A percentile compares a stretch with the other conserved stretches of the same genome.
Evolutionary conservation across 2,329 filamentous ascomycete genomes (phyloP).

Genomic region (Dissoconium aciculare): DNA sequence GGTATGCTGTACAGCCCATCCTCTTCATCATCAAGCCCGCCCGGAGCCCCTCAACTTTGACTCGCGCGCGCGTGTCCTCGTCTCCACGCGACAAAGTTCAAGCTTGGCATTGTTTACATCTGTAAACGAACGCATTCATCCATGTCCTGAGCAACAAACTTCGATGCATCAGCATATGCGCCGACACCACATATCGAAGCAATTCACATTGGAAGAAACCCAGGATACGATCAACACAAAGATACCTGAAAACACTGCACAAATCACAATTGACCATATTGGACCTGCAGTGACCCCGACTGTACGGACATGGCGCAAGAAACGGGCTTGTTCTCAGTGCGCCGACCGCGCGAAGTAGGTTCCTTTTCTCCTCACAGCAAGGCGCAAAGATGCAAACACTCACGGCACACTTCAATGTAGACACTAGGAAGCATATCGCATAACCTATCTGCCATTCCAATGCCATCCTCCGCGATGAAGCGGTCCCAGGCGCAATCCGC

Average conservation of each 20-base stretch:
- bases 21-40: too few species aligned
- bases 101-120: slow-evolving; percentile 10
- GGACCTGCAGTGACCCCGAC: too few species aligned
- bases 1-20: too few species aligned
- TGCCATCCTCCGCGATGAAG: slow-evolving; percentile 87
- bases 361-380: slow-evolving; percentile 5
- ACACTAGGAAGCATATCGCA: slow-evolving; percentile 74
- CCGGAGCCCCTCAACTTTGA: too few species aligned
- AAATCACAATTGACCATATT: too few species aligned
- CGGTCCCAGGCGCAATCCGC: slow-evolving; percentile 57
- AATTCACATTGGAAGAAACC: too few species aligned
- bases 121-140: too few species aligned
- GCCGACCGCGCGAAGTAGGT: slow-evolving; percentile 75
- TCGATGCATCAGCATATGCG: neutral
- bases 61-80: too few species aligned
- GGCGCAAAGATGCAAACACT: slow-evolving; percentile 5
- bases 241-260: too few species aligned
- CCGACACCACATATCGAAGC: neutral
- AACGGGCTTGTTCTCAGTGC: slow-evolving; percentile 76
- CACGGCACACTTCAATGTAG: slow-evolving; percentile 31
- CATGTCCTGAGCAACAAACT: slow-evolving; percentile 1
- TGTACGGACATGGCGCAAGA: slow-evolving; percentile 93
- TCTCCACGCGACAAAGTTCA: too few species aligned
- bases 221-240: too few species aligned
- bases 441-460: slow-evolving; percentile 65